Percentiles rank a stretch among this genome's conserved stretches.
Conservation (phyloP, 2,329 filamentous ascomycete species). For the Trichoderma sp. region DNA sequence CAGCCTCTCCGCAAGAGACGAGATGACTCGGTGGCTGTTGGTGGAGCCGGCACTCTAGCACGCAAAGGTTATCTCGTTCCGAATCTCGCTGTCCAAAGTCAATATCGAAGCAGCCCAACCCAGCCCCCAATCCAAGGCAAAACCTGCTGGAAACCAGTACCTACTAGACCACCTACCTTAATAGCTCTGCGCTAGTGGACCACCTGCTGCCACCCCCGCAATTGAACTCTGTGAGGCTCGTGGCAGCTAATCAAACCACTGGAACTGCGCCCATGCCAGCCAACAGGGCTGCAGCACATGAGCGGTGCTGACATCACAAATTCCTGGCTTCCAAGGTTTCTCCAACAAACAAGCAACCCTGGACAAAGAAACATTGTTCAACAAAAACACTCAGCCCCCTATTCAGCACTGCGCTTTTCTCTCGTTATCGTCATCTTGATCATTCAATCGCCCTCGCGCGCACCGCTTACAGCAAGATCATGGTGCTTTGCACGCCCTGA, state of each 20-base stretch:
- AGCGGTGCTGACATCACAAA: conserved; percentile 24
- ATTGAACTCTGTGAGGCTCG: background rate
- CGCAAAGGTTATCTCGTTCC: conserved; percentile 13
- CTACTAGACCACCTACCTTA: too few species aligned
- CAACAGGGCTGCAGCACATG: background rate
- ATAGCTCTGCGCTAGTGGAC: conserved; percentile 14
- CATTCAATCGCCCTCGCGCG: background rate
- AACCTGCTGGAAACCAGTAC: background rate
- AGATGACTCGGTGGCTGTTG: background rate
- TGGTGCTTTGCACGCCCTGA: conserved; percentile 18
- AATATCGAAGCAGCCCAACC: too few species aligned
- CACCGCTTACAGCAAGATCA: conserved; percentile 9
- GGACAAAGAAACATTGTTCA: conserved; percentile 2
- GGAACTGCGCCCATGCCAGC: background rate
- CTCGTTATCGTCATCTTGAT: background rate
- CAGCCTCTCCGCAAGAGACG: conserved; percentile 6
- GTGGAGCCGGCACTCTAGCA: conserved; percentile 17
- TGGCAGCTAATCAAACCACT: background rate
- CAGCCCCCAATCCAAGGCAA: background rate
- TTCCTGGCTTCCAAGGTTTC: background rate
- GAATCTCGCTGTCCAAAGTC: background rate
- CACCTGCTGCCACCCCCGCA: conserved; percentile 13
- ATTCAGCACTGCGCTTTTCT: background rate
- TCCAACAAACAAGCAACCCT: conserved; percentile 19
- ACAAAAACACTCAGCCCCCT: background rate